Evolutionary conservation across 805 yeast genomes (phyloP).

Genomic region (Saccharomycopsis olivae): DNA sequence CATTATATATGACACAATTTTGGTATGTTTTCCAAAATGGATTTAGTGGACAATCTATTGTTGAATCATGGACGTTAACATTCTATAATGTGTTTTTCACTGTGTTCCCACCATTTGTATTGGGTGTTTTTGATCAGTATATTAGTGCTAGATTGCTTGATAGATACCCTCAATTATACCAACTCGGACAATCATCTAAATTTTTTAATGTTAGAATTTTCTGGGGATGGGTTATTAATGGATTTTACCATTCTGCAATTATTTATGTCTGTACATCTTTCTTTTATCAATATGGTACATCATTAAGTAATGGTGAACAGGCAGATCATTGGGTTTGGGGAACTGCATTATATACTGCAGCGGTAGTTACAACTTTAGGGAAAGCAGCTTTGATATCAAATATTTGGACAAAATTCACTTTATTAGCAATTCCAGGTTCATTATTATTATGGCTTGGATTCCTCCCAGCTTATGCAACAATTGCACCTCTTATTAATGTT

Average conservation of each 20-base stretch:
- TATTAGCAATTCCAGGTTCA: slow-evolving; percentile 93
- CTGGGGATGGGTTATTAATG: slow-evolving; percentile 97
- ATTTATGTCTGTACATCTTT: slow-evolving; percentile 64
- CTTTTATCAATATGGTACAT: slow-evolving; percentile 60
- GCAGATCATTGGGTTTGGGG: slow-evolving; percentile 97
- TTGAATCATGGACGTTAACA: slow-evolving; percentile 97
- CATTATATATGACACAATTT: slow-evolving; percentile 94
- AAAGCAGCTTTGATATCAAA: slow-evolving; percentile 90
- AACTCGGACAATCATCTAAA: slow-evolving; percentile 77
- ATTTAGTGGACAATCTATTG: slow-evolving; percentile 89
- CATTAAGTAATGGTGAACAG: slow-evolving; percentile 52
- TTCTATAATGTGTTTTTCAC: slow-evolving; percentile 92
- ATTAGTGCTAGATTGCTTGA: slow-evolving; percentile 82
- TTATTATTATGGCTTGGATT: slow-evolving; percentile 71
- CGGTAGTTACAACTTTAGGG: slow-evolving; percentile 81
- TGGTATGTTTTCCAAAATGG: slow-evolving; percentile 94
- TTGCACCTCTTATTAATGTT: slow-evolving; percentile 76
- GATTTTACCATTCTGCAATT: slow-evolving; percentile 86
- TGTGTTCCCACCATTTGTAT: slow-evolving; percentile 88
- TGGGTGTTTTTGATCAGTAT: slow-evolving; percentile 96
- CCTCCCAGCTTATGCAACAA: slow-evolving; percentile 76
- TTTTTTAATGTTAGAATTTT: slow-evolving; percentile 87
- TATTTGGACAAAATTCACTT: slow-evolving; percentile 90
- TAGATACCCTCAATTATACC: slow-evolving; percentile 87
- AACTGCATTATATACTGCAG: slow-evolving; percentile 75